Evolutionary conservation across 2,329 filamentous ascomycete genomes (phyloP).

Genomic region (Aspergillus carbonarius): DNA sequence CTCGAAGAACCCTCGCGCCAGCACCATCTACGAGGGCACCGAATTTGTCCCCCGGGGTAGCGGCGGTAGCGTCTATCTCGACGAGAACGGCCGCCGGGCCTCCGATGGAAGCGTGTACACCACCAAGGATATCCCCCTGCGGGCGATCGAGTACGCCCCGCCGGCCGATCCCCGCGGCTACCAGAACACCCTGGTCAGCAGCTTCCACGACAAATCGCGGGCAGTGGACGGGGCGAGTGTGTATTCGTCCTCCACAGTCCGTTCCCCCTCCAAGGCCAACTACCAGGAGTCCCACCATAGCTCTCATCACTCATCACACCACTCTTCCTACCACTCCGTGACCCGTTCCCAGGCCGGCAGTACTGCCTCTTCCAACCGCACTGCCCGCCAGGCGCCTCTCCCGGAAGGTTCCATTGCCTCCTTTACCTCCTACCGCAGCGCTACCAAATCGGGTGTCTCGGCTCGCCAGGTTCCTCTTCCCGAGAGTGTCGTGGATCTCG

Average conservation of each 20-base stretch:
- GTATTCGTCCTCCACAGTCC: slow-evolving; percentile 39
- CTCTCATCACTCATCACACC: slow-evolving; percentile 21
- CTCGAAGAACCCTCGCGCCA: slow-evolving; percentile 43
- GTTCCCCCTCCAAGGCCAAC: slow-evolving; percentile 29
- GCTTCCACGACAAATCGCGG: slow-evolving; percentile 38
- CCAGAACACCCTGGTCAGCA: slow-evolving; percentile 45
- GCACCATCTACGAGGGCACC: slow-evolving; percentile 42
- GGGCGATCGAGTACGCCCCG: slow-evolving; percentile 42
- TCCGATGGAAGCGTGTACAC: slow-evolving; percentile 41
- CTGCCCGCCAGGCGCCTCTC: slow-evolving; percentile 38
- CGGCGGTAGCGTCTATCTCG: slow-evolving; percentile 23
- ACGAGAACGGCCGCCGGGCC: slow-evolving; percentile 34
- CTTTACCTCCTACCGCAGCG: slow-evolving; percentile 26
- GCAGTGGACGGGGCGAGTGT: slow-evolving; percentile 31
- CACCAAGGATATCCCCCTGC: slow-evolving; percentile 35
- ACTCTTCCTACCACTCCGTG: slow-evolving; percentile 25
- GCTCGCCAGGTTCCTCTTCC: slow-evolving; percentile 33
- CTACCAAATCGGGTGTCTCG: slow-evolving; percentile 20
- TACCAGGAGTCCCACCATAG: slow-evolving; percentile 25
- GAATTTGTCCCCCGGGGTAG: slow-evolving; percentile 27
- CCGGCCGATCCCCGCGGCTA: slow-evolving; percentile 29
- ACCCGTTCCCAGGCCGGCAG: slow-evolving; percentile 24
- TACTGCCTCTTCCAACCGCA: slow-evolving; percentile 33
- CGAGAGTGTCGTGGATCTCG: slow-evolving; percentile 32
- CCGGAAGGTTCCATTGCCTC: slow-evolving; percentile 33